A percentile compares a stretch with the other conserved stretches of the same genome.
Conservation (phyloP, 2,329 filamentous ascomycete genomes). For the Ophiostoma piceae region DNA sequence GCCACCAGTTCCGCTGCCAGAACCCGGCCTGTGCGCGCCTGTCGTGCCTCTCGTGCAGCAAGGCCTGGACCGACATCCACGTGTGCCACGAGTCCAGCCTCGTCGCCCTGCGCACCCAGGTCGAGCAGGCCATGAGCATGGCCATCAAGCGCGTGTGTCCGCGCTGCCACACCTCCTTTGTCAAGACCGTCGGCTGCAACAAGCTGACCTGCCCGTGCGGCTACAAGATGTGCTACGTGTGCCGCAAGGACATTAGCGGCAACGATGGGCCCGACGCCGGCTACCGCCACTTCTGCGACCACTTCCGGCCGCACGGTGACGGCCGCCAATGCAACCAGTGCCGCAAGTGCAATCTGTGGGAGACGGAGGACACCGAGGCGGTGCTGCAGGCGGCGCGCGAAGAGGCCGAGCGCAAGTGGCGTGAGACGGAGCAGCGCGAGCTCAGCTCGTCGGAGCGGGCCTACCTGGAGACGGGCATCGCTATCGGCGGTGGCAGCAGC, state of each 20-base stretch:
- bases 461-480: constrained; percentile 52
- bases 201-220: constrained; percentile 94
- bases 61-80: constrained; percentile 83
- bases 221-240: constrained; percentile 97
- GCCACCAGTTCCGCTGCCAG: constrained; percentile 72
- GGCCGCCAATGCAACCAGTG: constrained; percentile 69
- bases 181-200: constrained; percentile 93
- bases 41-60: constrained; percentile 78
- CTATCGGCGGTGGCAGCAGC: constrained; percentile 26
- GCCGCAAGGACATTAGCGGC: constrained; percentile 66
- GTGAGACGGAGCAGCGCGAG: constrained; percentile 56
- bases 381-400: constrained; percentile 64
- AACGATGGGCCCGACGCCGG: constrained; percentile 52
- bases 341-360: constrained; percentile 72
- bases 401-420: constrained; percentile 68
- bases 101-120: constrained; percentile 75
- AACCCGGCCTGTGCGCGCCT: constrained; percentile 60
- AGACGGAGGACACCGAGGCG: constrained; percentile 66
- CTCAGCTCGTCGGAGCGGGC: constrained; percentile 51
- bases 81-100: constrained; percentile 81
- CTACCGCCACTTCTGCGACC: constrained; percentile 92
- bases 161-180: constrained; percentile 82
- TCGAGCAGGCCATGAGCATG: constrained; percentile 88
- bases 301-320: constrained; percentile 80
- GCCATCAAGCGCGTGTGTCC: constrained; percentile 95